Percentiles rank a stretch among this genome's conserved stretches.
These are phyloP conservation scores for Aspergillus cavernicola DNA, from an alignment of 495 filamentous ascomycete species.

Conservation along the genomic window DNA sequence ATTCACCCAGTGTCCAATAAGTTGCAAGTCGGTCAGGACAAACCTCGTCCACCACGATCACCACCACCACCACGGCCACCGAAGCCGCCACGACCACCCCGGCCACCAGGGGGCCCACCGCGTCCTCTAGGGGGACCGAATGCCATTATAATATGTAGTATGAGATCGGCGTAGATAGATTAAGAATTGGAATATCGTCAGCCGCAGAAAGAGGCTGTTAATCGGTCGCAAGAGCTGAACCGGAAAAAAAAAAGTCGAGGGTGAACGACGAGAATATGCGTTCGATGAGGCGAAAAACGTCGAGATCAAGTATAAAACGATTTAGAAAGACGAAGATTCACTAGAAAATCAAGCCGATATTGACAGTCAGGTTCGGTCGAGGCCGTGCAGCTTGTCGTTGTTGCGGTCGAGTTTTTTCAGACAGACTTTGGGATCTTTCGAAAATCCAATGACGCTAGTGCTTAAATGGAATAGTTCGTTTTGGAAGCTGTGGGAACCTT, in stretches of 20 bases:
- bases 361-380: constrained; percentile 32
- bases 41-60: constrained; percentile 13
- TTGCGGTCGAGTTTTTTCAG: constrained; percentile 45
- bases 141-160: constrained; percentile 34
- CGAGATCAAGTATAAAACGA: constrained; percentile 12
- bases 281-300: constrained; percentile 9
- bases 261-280: neutral
- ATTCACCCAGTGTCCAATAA: neutral
- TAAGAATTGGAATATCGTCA: constrained; percentile 6
- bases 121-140: constrained; percentile 31
- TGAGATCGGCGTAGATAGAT: constrained; percentile 20
- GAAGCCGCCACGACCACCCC: constrained; percentile 25
- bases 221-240: constrained; percentile 1
- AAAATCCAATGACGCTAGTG: constrained; percentile 44
- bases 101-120: constrained; percentile 21
- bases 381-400: constrained; percentile 42
- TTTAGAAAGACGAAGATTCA: constrained; percentile 17
- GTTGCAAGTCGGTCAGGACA: constrained; percentile 9
- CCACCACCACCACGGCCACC: constrained; percentile 19
- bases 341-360: constrained; percentile 23
- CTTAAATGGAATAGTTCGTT: constrained; percentile 4
- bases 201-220: constrained; percentile 15
- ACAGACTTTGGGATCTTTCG: constrained; percentile 41
- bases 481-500: constrained; percentile 14
- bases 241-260: constrained; percentile 12